Evolutionary conservation across 2,329 filamentous ascomycete species (phyloP), one percentile per base, ranked within the genome.

Genomic region (Apiospora sp.): DNA sequence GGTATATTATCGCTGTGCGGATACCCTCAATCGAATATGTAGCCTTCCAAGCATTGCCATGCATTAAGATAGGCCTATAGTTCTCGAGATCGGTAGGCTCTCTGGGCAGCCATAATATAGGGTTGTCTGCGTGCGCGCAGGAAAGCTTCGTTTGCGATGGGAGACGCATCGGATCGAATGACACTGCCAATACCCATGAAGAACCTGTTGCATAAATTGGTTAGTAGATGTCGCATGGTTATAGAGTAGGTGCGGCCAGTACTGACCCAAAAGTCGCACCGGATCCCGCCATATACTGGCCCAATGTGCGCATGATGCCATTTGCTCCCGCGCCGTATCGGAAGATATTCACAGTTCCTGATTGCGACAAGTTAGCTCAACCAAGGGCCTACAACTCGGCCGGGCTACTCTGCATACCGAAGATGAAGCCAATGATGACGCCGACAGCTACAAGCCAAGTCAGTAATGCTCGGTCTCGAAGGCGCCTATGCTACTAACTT

Each of bases 151-250:
- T 91, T 88, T 73, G 92, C 87, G 78, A 93, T 92, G 49, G 93
- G 91, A 61, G 94, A 94, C 76, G 94, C 91, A 78, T 99, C 96
- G 73, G 94, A 95, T 81, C 96, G 93, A 80, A 99, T 98, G 64
- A 97, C 95, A 78, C 94, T 98, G 77, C 96, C 96, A 78, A 99
- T 98, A 72, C 94, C 96, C 96, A 99, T 99, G 89, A 99, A 99
- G 86, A 98, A 98, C 34, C 90, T 92, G 75, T 27, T 71, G 14
- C 54, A 76, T 73, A 58, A n/a, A 27, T 14, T 68, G 70, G 71
- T 77, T 80, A 76, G 76, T 71, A 27, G n/a, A 19, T 14, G 43
- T 30, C 43, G 41, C 46, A n/a, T 24, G 51, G 64, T 43, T 22
- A 44, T 14, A 46, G 3, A 19, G 13, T 27, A 10, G 3, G 34